Conservation (phyloP, 345 rosid species). For the Eucalyptus caleyi region DNA sequence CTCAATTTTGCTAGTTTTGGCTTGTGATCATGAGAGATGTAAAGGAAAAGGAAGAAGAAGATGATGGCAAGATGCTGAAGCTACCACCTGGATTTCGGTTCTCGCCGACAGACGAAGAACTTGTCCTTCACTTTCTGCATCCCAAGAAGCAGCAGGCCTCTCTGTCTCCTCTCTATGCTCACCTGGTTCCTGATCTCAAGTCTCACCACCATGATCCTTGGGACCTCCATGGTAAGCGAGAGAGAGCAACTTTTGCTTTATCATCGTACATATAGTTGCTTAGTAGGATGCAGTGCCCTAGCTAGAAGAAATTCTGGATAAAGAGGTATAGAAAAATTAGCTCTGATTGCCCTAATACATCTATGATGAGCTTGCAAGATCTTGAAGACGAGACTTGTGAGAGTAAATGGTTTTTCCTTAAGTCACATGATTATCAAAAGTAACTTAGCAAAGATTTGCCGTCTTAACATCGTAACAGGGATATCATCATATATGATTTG, state of each 20-base stretch:
- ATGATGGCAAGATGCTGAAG: constrained; percentile 2
- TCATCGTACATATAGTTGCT: neutral
- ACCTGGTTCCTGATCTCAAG: constrained; percentile 24
- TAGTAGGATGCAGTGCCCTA: neutral
- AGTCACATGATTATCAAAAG: neutral
- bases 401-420: neutral
- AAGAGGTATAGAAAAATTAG: neutral
- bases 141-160: neutral
- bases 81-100: constrained; percentile 42
- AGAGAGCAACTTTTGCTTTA: neutral
- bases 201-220: constrained; percentile 18
- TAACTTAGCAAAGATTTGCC: neutral
- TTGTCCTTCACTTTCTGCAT: constrained; percentile 28
- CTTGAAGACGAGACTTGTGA: neutral
- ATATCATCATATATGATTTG: neutral
- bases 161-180: neutral
- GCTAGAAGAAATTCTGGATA: neutral
- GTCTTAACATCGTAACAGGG: neutral
- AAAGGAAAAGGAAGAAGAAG: neutral
- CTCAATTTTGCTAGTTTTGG: neutral
- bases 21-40: neutral
- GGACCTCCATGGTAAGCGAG: constrained; percentile 16
- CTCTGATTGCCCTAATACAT: neutral
- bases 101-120: constrained; percentile 40
- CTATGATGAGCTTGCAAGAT: neutral